Base-by-base conservation (phyloP, 768 basidiomycete genomes). In the Glaciozyma antarctica region DNA sequence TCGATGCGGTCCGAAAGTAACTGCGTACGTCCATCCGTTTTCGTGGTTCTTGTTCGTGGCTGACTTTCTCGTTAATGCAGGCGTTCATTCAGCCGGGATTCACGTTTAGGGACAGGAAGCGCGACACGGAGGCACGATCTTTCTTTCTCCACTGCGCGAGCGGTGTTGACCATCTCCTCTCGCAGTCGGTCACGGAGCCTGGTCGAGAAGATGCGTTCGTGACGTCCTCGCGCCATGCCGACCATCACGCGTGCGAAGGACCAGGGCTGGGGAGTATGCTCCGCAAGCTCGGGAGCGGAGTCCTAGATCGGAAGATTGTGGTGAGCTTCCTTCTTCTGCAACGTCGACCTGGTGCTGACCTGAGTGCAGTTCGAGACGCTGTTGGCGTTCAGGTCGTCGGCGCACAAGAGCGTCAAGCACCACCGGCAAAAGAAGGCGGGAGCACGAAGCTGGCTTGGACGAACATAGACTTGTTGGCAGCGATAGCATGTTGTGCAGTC, bases 1-100 rank as follows among this genome's bases (percentile, higher is more conserved):
- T 78, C 79, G 5, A 72, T 80, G 71, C 74, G 81, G 43, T 64
- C 63, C 19, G 62, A 70, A 48, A 43, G 49, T 32, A 67, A 72
- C 41, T 65, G 67, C 61, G 69, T 69, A 17, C 19, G 65, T 61
- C 0, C 12, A 7, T 41, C n/a, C 16, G 0, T 21, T 21, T 1
- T 22, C 52, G 24, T 53, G 34, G 1, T 43, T 5, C 38, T 9
- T 2, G 15, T 24, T 43, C 32, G 12, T 5, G 26, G 38, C 38
- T 38, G 12, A 16, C 7, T 58, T 3, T 2, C 24, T 58, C 16
- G 15, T 28, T 10, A 13, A 52, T 10, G 21, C 57, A 65, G 67
- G 67, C 62, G 2, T 61, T 61, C 22, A 64, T 66, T 17, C 58
- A 64, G 47, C 64, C 65, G 5, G 68, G 68, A 0, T 21, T 69